Conservation (phyloP, 2,329 filamentous ascomycete genomes). For the Botrytis byssoidea region DNA sequence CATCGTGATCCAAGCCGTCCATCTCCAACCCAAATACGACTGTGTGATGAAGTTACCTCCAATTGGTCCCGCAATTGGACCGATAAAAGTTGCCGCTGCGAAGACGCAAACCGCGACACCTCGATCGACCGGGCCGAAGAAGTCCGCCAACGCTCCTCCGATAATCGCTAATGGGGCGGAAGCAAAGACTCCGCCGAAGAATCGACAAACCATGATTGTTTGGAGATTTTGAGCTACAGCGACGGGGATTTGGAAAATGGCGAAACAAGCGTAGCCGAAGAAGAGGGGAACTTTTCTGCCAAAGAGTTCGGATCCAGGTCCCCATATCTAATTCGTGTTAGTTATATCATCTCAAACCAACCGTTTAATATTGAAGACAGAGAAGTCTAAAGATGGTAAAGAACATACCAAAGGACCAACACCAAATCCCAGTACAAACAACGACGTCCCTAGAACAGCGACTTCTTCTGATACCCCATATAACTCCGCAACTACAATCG, state of each 20-base stretch:
- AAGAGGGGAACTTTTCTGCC: slow-evolving; percentile 51
- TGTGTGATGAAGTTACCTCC: slow-evolving; percentile 46
- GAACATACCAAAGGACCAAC: slow-evolving; percentile 61
- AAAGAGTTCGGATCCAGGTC: slow-evolving; percentile 47
- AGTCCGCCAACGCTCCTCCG: slow-evolving; percentile 60
- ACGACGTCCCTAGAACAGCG: slow-evolving; percentile 60
- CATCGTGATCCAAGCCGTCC: slow-evolving; percentile 55
- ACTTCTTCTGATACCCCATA: slow-evolving; percentile 42
- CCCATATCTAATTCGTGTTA: slow-evolving; percentile 39
- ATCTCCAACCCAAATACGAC: slow-evolving; percentile 53
- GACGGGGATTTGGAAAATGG: slow-evolving; percentile 55
- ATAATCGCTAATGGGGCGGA: slow-evolving; percentile 50
- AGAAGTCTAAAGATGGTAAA: slow-evolving; percentile 23
- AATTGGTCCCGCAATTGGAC: slow-evolving; percentile 41
- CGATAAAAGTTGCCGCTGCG: slow-evolving; percentile 45
- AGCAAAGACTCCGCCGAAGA: slow-evolving; percentile 53
- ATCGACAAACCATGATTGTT: slow-evolving; percentile 54
- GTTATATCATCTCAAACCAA: not conserved
- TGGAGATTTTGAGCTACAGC: slow-evolving; percentile 53
- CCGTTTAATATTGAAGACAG: not conserved
- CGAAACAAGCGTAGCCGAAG: slow-evolving; percentile 47
- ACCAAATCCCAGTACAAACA: slow-evolving; percentile 70
- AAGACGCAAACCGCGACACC: slow-evolving; percentile 67
- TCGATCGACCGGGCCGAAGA: slow-evolving; percentile 58
- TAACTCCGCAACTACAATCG: slow-evolving; percentile 25